phyloP scores from a whole-genome alignment of 495 filamentous ascomycete species.

The Venustampulla echinocandica region DNA sequence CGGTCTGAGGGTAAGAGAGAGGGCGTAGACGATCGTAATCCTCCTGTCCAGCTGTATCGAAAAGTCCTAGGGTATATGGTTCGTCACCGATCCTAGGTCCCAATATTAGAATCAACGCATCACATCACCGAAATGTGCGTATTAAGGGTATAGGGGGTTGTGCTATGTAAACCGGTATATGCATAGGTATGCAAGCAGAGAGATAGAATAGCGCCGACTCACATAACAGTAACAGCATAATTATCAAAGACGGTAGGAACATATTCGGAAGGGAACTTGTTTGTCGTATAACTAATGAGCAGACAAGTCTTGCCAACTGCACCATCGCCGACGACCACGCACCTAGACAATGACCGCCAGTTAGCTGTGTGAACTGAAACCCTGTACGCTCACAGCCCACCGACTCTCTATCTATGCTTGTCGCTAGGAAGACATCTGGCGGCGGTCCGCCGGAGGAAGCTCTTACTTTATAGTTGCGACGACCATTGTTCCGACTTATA shows the following conservation, averaged over 20 bases:
- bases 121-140: too few species aligned
- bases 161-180: too few species aligned
- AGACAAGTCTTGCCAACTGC: constrained; percentile 98
- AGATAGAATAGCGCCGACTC: constrained; percentile 2
- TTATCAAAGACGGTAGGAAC: constrained; percentile 99
- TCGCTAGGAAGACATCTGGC: too few species aligned
- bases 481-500: constrained; percentile 49
- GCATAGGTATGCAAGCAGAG: neutral
- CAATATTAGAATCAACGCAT: too few species aligned
- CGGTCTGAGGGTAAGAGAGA: constrained; percentile 94
- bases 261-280: constrained; percentile 99
- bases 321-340: constrained; percentile 98
- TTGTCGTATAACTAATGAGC: constrained; percentile 97
- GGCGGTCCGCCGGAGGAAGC: too few species aligned
- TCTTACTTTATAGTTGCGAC: constrained; percentile 78
- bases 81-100: constrained; percentile 89
- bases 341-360: constrained; percentile 26
- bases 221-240: constrained; percentile 77
- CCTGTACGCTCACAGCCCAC: too few species aligned
- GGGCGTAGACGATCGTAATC: constrained; percentile 97
- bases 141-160: too few species aligned
- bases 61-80: constrained; percentile 92
- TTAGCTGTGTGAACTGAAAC: too few species aligned
- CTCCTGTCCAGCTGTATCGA: constrained; percentile 98
- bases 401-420: too few species aligned